These are phyloP conservation scores for Russula earlei DNA, from an alignment of 768 basidiomycete species.

Conservation along the genomic window DNA sequence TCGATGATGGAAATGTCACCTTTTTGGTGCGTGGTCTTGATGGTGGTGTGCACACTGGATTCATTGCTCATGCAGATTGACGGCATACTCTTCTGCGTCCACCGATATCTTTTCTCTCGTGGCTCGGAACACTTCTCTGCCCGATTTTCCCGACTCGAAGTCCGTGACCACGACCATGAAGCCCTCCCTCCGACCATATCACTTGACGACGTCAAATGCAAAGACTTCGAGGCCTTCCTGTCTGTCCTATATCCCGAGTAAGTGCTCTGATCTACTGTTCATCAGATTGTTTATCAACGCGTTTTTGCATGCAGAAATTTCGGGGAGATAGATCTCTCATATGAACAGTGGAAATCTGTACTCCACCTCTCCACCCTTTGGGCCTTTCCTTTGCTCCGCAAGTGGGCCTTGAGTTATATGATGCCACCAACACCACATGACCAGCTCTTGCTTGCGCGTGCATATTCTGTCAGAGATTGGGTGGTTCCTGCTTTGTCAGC, in stretches of 20 bases:
- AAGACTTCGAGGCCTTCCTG: neutral
- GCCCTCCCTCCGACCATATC: neutral
- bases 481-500: constrained; percentile 4
- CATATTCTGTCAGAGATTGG: constrained; percentile 2
- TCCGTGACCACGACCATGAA: constrained; percentile 1
- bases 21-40: neutral
- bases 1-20: constrained; percentile 6
- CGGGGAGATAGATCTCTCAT: neutral
- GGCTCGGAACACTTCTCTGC: constrained; percentile 5
- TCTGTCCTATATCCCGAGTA: too few relatives aligned
- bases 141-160: neutral
- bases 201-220: neutral
- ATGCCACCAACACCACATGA: constrained; percentile 4
- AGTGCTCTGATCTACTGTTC: too few relatives aligned
- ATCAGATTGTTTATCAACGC: neutral
- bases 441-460: constrained; percentile 4
- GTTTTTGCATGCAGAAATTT: constrained; percentile 1
- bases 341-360: constrained; percentile 24
- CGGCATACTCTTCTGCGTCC: constrained; percentile 4
- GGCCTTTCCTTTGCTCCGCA: constrained; percentile 26
- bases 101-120: constrained; percentile 3
- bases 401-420: neutral
- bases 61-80: neutral
- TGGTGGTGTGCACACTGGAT: neutral
- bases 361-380: constrained; percentile 24